phyloP scores from a whole-genome alignment of 1,284 basidiomycete genomes.

The Phellinidium pouzarii region DNA sequence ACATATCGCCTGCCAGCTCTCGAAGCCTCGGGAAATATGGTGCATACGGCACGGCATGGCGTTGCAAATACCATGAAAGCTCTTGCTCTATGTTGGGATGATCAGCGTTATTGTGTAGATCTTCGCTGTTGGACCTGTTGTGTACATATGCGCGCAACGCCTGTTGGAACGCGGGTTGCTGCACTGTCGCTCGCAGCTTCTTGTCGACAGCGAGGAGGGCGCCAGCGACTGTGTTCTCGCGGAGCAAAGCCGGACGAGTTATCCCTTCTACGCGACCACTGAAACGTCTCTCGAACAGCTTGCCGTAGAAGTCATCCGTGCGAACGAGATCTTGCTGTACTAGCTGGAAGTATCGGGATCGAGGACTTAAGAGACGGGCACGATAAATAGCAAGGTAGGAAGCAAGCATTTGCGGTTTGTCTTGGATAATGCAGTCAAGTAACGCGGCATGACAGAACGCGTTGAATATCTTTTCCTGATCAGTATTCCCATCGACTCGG shows the following conservation, averaged over 20 bases:
- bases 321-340: constrained; percentile 65
- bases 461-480: constrained; percentile 56
- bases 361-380: constrained; percentile 51
- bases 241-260: constrained; percentile 54
- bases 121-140: constrained; percentile 24
- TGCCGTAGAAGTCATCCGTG: constrained; percentile 65
- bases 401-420: constrained; percentile 75
- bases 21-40: constrained; percentile 53
- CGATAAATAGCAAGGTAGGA: constrained; percentile 68
- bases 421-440: constrained; percentile 83
- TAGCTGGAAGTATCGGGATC: constrained; percentile 55
- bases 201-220: constrained; percentile 55
- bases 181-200: constrained; percentile 42
- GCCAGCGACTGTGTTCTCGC: constrained; percentile 61
- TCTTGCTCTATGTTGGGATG: constrained; percentile 34
- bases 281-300: constrained; percentile 63
- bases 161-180: constrained; percentile 36
- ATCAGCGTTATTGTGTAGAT: constrained; percentile 7
- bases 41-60: constrained; percentile 62
- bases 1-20: constrained; percentile 43
- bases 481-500: constrained; percentile 48
- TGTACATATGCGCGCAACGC: constrained; percentile 46
- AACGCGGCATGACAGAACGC: constrained; percentile 73
- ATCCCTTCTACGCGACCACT: constrained; percentile 60
- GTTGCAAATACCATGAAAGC: constrained; percentile 54